Base-by-base conservation (phyloP, 1,139 yeast species). In the Magnusiomyces paraingens region DNA sequence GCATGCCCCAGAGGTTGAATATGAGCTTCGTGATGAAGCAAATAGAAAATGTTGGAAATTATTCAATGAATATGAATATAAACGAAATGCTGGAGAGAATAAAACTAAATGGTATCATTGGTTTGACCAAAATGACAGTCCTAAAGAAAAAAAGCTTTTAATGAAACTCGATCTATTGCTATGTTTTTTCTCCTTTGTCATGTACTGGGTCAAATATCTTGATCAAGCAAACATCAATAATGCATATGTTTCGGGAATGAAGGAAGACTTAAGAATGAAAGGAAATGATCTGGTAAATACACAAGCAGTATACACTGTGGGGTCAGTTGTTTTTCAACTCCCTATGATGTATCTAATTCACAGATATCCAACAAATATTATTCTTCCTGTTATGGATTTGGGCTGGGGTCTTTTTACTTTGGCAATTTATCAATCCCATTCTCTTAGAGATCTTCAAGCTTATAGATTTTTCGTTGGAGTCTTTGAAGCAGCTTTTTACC, bases 161-260 rank as follows among this genome's bases (percentile, higher is more conserved):
- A 67, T 78, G 65, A 86, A 86, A 64, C 68, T 85, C 52, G 94
- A 86, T 63, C 55, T 83, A 12, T 63, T 83, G 47, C 72, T 85
- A 58, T 78, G 85, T 2, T 68, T 81, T 43, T 84, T 81, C 65
- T 76, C 85, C 36, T 73, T 83, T 61, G 70, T 82, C 70, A 80
- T 83, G 20, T 84, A 83, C 66, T 85, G 88, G 86, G 83, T 82
- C 51, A 84, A 84, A 64, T 82, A 82, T 55, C 71, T 85, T 52
- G 91, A 85, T 66, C 78, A 78, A 55, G 74, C 82, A 49, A 66
- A 66, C 49, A 36, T 81, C 52, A 79, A 80, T 53, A 82, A 81
- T 64, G 89, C 90, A 14, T 85, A 84, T 64, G 82, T 84, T 48
- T 78, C 84, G 17, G 83, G 84, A 11, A 74, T 85, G 76, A 72